Evolutionary conservation across 2,329 filamentous ascomycete species (phyloP), one percentile per base, ranked within the genome.

Genomic region (Alternaria incomplexa): DNA sequence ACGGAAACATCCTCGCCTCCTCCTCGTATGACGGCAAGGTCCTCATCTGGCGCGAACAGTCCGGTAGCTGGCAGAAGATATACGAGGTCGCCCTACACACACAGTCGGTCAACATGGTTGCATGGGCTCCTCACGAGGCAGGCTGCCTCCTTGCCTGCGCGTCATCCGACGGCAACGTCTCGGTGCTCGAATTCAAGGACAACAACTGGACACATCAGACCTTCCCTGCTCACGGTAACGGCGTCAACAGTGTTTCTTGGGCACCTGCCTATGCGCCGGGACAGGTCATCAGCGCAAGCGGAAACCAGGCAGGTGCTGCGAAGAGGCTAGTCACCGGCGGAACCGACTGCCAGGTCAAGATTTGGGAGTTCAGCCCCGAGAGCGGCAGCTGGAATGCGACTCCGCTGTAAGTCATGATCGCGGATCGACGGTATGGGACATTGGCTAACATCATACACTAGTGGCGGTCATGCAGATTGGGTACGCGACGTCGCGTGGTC

Each of bases 11-110:
- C 78, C 90, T 99, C 64, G 96, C 96, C 59, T 97, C 93, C 66
- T 93, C 93, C 55, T 93, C 92, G 70, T 99, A 97, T 84, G 96
- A 99, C 82, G 96, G 95, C 82, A 97, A 97, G 82, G 95, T 99
- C 70, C 90, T 98, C 81, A 97, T 99, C 86, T 99, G 95, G 93
- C 93, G 94, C 80, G 96, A 99, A 83, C 91, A 94, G 80, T 73
- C 74, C 45, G 74, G 72, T 66, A 69, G 72, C 62, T 85, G 83
- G 83, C 91, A 93, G 76, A 90, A 91, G 78, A 93, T 97, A 80
- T 97, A 96, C 84, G 93, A 97, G 76, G 97, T 96, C 78, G 90
- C 92, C 66, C 88, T 95, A 58, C 95, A 98, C 88, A 97, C 95
- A 80, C 95, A 95, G 53, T 96, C 91, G 55, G 96, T 99, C 75